Base-by-base conservation (phyloP, 208 protist genomes). In the Trypanosoma platydactyli region DNA sequence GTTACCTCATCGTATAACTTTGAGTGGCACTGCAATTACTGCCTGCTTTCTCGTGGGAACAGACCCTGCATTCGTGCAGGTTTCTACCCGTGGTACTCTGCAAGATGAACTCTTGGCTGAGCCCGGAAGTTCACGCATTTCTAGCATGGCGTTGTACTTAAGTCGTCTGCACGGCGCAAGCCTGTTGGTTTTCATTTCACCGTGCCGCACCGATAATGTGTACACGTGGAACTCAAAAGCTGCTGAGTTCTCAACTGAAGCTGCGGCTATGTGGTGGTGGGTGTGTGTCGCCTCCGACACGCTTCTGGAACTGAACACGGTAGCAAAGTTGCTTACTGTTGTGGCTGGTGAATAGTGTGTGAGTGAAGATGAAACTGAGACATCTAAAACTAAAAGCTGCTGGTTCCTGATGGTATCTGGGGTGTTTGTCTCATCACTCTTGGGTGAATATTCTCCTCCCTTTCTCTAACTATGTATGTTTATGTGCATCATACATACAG, bases 121-220 rank as follows among this genome's bases (percentile, higher is more conserved):
- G 1, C 5, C 30, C 1, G 27, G 56, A 12, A 38, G 5, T 9
- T 58, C 56, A 41, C 40, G 20, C n/a, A 64, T 71, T 64, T 41
- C 38, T 71, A 5, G 18, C 4, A 53, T 62, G 13, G 20, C 56
- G 9, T 18, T 38, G 13, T 11, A 58, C 25, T 54, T 52, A 30
- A 60, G 29, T 33, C 33, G 15, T 29, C n/a, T 51, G 18, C 44
- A 73, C 44, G 41, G 45, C 9, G 67, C 59, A 29, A 61, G 33
- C 30, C 66, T 46, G 58, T 22, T 41, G 1, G 40, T 73, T 50
- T 66, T 73, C 54, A 52, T 73, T 30, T 73, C 59, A 44, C 57
- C 59, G 30, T 73, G 67, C 29, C 12, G 42, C 5, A 64, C 1
- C 7, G 66, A 61, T 38, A 5, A 60, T 38, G 29, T 73, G 16